phyloP scores from a whole-genome alignment of 192 early-diverging fungal species.

The Mortierella claussenii region DNA sequence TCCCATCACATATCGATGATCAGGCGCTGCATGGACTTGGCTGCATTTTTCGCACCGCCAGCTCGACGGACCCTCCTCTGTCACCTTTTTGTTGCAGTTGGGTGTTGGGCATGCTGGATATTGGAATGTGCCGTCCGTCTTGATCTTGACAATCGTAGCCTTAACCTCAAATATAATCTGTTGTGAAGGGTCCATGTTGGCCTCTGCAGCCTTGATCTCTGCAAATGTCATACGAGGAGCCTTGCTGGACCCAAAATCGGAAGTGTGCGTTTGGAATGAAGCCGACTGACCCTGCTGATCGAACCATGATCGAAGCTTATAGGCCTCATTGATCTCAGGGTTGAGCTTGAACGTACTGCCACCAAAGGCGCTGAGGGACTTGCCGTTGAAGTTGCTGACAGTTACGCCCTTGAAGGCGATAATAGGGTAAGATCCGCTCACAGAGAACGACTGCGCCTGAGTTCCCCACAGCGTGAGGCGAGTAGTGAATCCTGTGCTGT shows the following conservation, averaged over 20 bases:
- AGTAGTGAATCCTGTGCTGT: constrained; percentile 75
- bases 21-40: constrained; percentile 71
- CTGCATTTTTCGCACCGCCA: constrained; percentile 97
- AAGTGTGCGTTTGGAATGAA: constrained; percentile 35
- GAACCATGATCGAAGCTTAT: constrained; percentile 36
- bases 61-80: constrained; percentile 59
- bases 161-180: constrained; percentile 79
- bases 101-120: constrained; percentile 89
- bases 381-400: constrained; percentile 79
- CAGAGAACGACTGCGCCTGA: constrained; percentile 76
- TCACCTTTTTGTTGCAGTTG: constrained; percentile 92
- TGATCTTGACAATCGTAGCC: constrained; percentile 81
- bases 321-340: constrained; percentile 32
- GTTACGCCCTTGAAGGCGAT: constrained; percentile 87
- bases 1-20: constrained; percentile 86
- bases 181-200: constrained; percentile 46
- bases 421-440: constrained; percentile 61
- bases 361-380: constrained; percentile 42
- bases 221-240: constrained; percentile 41
- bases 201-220: constrained; percentile 16
- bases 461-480: constrained; percentile 89
- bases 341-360: constrained; percentile 35
- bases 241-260: constrained; percentile 17
- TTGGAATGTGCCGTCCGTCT: constrained; percentile 65
- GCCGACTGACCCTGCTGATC: constrained; percentile 20